phyloP scores from a whole-genome alignment of 805 yeast genomes.

The Jamesozyma rosinii region DNA sequence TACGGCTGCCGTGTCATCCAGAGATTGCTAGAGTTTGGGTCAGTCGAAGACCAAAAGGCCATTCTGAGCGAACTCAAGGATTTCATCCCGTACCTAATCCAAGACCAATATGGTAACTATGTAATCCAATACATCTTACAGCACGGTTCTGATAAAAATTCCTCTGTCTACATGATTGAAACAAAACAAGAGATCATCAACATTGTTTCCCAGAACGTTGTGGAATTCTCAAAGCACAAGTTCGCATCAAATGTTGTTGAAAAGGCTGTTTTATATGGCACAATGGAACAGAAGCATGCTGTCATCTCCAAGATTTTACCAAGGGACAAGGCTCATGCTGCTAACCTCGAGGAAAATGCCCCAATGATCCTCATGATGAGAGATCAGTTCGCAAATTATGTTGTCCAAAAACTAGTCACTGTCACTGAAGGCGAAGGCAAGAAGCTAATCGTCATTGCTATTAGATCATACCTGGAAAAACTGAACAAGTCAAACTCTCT shows the following conservation, averaged over 20 bases:
- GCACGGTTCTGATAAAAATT: constrained; percentile 20
- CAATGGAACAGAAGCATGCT: constrained; percentile 47
- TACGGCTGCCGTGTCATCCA: constrained; percentile 97
- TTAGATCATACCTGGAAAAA: constrained; percentile 69
- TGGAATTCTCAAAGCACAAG: constrained; percentile 86
- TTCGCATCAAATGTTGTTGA: constrained; percentile 97
- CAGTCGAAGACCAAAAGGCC: constrained; percentile 50
- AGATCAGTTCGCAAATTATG: constrained; percentile 96
- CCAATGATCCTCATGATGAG: constrained; percentile 88
- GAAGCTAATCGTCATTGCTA: constrained; percentile 58
- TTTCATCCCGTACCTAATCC: constrained; percentile 66
- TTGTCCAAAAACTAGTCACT: constrained; percentile 87
- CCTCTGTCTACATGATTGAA: constrained; percentile 34
- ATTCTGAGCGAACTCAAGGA: constrained; percentile 66
- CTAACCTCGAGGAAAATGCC: constrained; percentile 49
- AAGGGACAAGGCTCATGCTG: constrained; percentile 38
- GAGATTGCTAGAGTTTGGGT: constrained; percentile 75
- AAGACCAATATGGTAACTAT: constrained; percentile 95
- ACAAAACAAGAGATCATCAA: constrained; percentile 41
- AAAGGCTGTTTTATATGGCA: constrained; percentile 74
- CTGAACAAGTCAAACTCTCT: constrained; percentile 25
- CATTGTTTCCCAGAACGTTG: constrained; percentile 62
- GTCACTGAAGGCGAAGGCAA: constrained; percentile 65
- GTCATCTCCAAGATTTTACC: constrained; percentile 61
- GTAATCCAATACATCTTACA: constrained; percentile 93